Base-by-base conservation (phyloP, 1,139 yeast species). In the Zygoascus hellenicus region DNA sequence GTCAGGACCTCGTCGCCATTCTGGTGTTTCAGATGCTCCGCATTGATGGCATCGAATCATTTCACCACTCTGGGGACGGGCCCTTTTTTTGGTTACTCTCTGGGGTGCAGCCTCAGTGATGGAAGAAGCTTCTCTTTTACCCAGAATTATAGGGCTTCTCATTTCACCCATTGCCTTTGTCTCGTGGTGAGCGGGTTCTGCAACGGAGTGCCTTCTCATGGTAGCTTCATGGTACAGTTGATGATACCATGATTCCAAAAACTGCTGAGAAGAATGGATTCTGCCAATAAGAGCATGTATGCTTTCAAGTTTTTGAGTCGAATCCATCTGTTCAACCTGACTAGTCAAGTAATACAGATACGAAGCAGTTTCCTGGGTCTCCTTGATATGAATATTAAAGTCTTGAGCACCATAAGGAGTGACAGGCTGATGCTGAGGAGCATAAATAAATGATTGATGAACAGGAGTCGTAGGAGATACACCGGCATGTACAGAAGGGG, bases 1-100 rank as follows among this genome's bases (percentile, higher is more conserved):
- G 52, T 80, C 78, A 1, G 96, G 96, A 0, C 96, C 96, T 48
- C 89, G 74, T 55, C 96, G 72, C 96, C 96, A 88, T 67, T 88
- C 96, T 0, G 96, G 95, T 1, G 96, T 87, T 51, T 82, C 87
- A 2, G 78, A 75, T n/a, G 85, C 81, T 16, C 83, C 85, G 64
- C 96, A 88, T 53, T 83, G 78, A 50, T 74, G 76, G 60, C 89
- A 82, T 34, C 63, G 59, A 9, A 60, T 55, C 14, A 46, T 46
- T 29, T 58, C 61, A 19, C 53, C 42, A n/a, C 53, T 47, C 52
- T 49, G 16, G 9, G 43, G 43, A 10, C 55, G 49, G 4, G 46
- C 35, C 7, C 55, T 44, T 43, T 51, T 51, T 43, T 48, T 50
- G 37, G 38, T 31, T 14, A 13, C 22, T 41, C 43, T 19, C n/a